A percentile compares a stretch with the other conserved stretches of the same genome.
Evolutionary conservation across 2,329 filamentous ascomycete species (phyloP).

Genomic region (Alternaria sp.): DNA sequence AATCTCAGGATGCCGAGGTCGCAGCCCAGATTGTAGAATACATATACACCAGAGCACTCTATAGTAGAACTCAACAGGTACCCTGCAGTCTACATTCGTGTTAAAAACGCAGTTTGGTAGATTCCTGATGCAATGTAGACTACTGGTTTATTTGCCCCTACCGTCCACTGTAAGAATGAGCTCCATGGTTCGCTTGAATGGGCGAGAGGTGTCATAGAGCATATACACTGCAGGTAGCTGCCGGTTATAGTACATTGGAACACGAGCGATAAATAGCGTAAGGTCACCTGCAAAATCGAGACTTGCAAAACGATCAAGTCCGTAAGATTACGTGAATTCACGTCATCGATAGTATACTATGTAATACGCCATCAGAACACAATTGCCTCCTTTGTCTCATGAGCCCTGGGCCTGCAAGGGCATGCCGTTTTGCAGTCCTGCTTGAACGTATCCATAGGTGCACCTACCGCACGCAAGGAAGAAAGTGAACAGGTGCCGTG

Average conservation of each 20-base stretch:
- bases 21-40: neutral
- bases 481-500: neutral
- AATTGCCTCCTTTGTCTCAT: no score
- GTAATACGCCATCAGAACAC: no score
- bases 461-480: neutral
- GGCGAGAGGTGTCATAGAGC: neutral
- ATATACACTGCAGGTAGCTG: neutral
- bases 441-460: neutral
- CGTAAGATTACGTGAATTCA: neutral
- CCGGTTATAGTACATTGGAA: neutral
- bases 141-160: neutral
- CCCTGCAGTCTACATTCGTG: neutral
- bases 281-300: neutral
- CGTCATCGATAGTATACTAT: neutral
- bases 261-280: neutral
- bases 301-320: neutral
- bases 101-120: neutral
- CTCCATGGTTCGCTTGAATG: neutral
- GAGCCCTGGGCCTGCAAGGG: neutral
- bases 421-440: neutral
- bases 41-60: neutral
- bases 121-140: neutral
- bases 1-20: neutral
- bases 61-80: neutral
- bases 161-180: neutral